Percentiles rank a stretch among this genome's conserved stretches.
These are phyloP conservation scores for Clitocybe nebularis DNA, from an alignment of 1,284 basidiomycete genomes.

Conservation along the genomic window DNA sequence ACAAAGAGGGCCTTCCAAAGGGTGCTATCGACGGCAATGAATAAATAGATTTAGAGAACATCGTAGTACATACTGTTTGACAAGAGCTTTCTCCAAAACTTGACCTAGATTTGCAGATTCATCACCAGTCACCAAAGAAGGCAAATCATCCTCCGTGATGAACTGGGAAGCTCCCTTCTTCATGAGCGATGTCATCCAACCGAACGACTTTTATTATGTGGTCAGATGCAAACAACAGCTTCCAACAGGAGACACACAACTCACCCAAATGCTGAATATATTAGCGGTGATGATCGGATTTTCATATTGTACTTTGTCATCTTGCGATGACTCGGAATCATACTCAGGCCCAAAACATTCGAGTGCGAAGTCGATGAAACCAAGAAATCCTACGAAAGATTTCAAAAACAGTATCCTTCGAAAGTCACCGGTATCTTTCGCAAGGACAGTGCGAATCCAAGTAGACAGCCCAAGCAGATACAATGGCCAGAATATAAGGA, in stretches of 20 bases:
- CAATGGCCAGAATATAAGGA: slow-evolving; percentile 83
- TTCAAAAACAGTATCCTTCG: slow-evolving; percentile 43
- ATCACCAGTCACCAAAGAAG: slow-evolving; percentile 62
- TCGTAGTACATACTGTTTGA: slow-evolving; percentile 50
- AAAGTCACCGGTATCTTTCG: slow-evolving; percentile 22
- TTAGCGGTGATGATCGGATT: slow-evolving; percentile 81
- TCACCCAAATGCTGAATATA: slow-evolving; percentile 69
- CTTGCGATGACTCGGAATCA: slow-evolving; percentile 32
- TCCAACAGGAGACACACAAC: slow-evolving; percentile 12
- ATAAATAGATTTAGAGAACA: neutral
- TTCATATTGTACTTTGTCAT: slow-evolving; percentile 49
- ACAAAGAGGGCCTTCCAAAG: slow-evolving; percentile 72
- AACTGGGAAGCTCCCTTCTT: slow-evolving; percentile 56
- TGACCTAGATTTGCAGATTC: slow-evolving; percentile 70
- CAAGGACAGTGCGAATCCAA: slow-evolving; percentile 60
- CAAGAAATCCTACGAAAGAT: slow-evolving; percentile 44
- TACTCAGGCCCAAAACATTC: slow-evolving; percentile 75
- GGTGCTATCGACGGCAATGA: slow-evolving; percentile 35
- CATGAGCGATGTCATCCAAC: slow-evolving; percentile 81
- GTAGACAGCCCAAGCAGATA: slow-evolving; percentile 55
- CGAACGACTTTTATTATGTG: slow-evolving; percentile 45
- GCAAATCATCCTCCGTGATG: slow-evolving; percentile 78
- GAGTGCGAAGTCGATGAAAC: slow-evolving; percentile 56
- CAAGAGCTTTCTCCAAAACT: slow-evolving; percentile 56
- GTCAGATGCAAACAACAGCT: slow-evolving; percentile 1